Conservation (phyloP, 371 early-diverging fungal genomes). For the Parasitella parasitica region DNA sequence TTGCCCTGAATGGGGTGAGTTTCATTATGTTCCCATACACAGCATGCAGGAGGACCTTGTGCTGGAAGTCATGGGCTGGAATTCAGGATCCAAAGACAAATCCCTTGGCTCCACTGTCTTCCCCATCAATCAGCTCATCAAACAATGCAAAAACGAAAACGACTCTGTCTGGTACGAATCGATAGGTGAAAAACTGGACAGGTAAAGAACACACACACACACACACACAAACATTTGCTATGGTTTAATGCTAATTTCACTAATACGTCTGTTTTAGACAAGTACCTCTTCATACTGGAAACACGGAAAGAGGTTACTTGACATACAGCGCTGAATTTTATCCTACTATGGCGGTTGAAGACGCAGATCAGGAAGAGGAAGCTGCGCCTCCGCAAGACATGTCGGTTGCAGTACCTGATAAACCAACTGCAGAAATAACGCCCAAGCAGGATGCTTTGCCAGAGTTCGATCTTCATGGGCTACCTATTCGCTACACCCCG, state of each 20-base stretch:
- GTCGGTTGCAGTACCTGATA: not conserved
- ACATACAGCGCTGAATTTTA: conserved; percentile 65
- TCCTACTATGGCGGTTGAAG: conserved; percentile 48
- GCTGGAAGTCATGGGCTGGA: conserved; percentile 78
- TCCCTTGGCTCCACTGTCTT: conserved; percentile 60
- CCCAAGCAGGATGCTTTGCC: not conserved
- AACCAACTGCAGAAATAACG: not conserved
- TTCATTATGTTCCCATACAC: conserved; percentile 70
- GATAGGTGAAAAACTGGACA: conserved; percentile 25
- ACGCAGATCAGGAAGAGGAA: conserved; percentile 2
- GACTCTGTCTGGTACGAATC: conserved; percentile 30
- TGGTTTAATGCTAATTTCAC: too few relatives aligned
- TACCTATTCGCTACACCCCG: conserved; percentile 39
- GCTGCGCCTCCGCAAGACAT: not conserved
- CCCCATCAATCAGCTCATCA: conserved; percentile 44
- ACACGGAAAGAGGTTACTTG: conserved; percentile 56
- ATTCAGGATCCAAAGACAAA: conserved; percentile 63
- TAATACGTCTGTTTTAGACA: conserved; percentile 6
- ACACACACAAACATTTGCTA: too few relatives aligned
- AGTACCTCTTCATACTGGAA: conserved; percentile 55
- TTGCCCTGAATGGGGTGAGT: conserved; percentile 88
- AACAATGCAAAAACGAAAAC: conserved; percentile 17
- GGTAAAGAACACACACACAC: conserved; percentile 14
- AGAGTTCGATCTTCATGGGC: conserved; percentile 30
- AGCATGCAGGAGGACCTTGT: conserved; percentile 64